Evolutionary conservation across 75 land plant genomes (phyloP).

Genomic region (Pseudotsuga menziesii): DNA sequence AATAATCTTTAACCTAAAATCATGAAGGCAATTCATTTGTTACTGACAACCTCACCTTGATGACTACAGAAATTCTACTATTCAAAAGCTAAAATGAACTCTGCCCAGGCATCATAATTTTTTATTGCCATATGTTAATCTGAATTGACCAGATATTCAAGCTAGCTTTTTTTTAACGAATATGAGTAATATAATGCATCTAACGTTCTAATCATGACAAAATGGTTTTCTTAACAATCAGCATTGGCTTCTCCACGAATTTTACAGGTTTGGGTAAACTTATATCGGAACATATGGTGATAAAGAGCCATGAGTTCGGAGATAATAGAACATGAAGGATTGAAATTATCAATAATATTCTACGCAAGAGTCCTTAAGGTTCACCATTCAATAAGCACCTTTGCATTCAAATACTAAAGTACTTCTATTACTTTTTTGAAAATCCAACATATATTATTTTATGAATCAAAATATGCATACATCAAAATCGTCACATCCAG

Average conservation of each 20-base stretch:
- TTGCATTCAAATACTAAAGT: too few species aligned
- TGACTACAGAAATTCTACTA: background rate
- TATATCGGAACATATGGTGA: background rate
- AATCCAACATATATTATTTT: too few species aligned
- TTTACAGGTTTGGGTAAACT: background rate
- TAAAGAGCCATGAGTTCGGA: background rate
- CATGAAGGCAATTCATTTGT: background rate
- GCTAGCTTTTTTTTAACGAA: background rate
- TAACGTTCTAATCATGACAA: background rate
- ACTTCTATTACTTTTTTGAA: too few species aligned
- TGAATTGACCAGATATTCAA: background rate
- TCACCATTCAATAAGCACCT: too few species aligned
- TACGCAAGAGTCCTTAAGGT: background rate
- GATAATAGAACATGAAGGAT: background rate
- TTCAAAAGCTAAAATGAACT: background rate
- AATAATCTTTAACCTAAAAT: conserved; percentile 3
- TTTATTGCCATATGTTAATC: background rate
- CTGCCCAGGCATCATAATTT: background rate
- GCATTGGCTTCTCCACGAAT: conserved; percentile 1
- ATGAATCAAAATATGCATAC: too few species aligned
- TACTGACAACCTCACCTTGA: background rate
- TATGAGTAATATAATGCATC: background rate
- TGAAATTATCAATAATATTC: background rate
- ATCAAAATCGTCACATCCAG: too few species aligned
- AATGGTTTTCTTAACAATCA: background rate